Evolutionary conservation across 1,284 basidiomycete species (phyloP).

Genomic region (Malassezia brasiliensis): DNA sequence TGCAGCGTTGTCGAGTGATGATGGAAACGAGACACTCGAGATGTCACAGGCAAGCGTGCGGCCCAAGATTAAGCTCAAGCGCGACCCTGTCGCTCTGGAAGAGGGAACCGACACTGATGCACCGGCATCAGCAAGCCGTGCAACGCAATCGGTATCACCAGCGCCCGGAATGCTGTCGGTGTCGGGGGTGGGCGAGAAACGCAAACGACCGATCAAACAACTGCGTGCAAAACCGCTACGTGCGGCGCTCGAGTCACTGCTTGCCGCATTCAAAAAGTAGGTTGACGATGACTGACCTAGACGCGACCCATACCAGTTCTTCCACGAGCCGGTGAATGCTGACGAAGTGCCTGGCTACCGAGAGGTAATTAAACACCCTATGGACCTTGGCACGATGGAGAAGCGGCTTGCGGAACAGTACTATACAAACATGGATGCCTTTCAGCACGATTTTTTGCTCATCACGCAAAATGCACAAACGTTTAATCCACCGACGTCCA

Average conservation of each 20-base stretch:
- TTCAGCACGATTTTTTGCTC: constrained; percentile 36
- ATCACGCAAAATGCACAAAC: constrained; percentile 37
- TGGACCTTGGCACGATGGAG: constrained; percentile 73
- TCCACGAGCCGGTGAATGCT: constrained; percentile 61
- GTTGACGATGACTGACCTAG: constrained; percentile 48
- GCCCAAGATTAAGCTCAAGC: constrained; percentile 11
- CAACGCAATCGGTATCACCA: background rate
- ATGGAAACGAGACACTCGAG: background rate
- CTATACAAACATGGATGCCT: constrained; percentile 31
- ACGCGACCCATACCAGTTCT: constrained; percentile 77
- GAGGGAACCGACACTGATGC: background rate
- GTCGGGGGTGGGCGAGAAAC: background rate
- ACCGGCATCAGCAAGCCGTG: no score
- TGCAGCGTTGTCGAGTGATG: constrained; percentile 10
- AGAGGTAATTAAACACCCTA: constrained; percentile 62
- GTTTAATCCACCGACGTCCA: constrained; percentile 40
- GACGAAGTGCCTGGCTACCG: constrained; percentile 61
- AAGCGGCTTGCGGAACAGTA: constrained; percentile 26
- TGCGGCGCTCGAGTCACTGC: constrained; percentile 5
- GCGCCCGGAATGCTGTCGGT: background rate
- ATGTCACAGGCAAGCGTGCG: background rate
- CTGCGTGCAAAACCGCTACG: constrained; percentile 11
- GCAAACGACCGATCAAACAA: constrained; percentile 15
- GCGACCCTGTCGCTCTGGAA: background rate
- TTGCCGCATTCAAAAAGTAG: constrained; percentile 10